These are phyloP conservation scores for Dryas alaskensis DNA, from an alignment of 306 rosid genomes.

Conservation along the genomic window DNA sequence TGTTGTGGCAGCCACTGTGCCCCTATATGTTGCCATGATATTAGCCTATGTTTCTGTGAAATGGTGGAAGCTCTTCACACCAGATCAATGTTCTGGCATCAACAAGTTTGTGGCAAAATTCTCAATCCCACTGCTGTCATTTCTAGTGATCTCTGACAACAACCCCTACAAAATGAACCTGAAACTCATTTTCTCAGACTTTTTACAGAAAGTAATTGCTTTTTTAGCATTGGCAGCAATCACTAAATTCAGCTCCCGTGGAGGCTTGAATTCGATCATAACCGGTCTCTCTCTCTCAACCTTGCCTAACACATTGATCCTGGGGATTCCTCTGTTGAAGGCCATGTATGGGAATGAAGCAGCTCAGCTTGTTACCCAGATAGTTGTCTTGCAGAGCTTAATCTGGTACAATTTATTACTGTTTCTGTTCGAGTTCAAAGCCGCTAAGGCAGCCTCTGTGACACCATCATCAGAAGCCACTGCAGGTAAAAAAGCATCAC, in stretches of 20 bases:
- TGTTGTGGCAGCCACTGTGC: constrained; percentile 80
- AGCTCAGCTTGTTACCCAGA: constrained; percentile 55
- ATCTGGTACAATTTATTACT: constrained; percentile 77
- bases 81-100: constrained; percentile 90
- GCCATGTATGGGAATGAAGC: constrained; percentile 86
- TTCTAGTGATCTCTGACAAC: constrained; percentile 76
- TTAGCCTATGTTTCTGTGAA: constrained; percentile 80
- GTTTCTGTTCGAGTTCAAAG: constrained; percentile 76
- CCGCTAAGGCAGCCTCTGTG: constrained; percentile 57
- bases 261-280: constrained; percentile 63
- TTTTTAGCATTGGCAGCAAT: constrained; percentile 40
- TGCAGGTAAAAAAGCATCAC: constrained; percentile 44
- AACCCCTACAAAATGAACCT: constrained; percentile 75
- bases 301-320: constrained; percentile 87
- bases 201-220: constrained; percentile 67
- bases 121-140: constrained; percentile 86
- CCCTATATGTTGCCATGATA: constrained; percentile 77
- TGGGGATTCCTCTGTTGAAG: constrained; percentile 81
- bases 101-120: constrained; percentile 90
- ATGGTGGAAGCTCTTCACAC: constrained; percentile 92
- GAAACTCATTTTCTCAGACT: constrained; percentile 61
- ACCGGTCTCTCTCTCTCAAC: constrained; percentile 86
- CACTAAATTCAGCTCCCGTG: constrained; percentile 50
- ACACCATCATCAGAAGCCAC: constrained; percentile 50
- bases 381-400: constrained; percentile 83